A percentile compares a stretch with the other conserved stretches of the same genome.
Conservation (phyloP, 305 asterid genomes). For the Fraxinus dipetala region DNA sequence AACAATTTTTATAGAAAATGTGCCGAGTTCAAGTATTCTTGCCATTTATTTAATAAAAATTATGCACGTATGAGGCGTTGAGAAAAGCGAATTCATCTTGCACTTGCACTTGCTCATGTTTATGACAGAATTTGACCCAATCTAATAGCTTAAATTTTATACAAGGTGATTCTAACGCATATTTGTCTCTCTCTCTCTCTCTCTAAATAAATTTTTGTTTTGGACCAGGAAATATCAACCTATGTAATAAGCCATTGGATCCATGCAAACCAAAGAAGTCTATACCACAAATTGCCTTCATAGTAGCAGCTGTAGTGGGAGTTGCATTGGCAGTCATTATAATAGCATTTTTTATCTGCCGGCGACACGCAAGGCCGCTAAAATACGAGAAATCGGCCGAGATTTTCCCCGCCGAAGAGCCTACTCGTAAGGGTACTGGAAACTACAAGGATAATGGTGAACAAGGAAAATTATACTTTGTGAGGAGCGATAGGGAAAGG, state of each 20-base stretch:
- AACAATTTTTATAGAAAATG: background rate
- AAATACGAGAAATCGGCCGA: conserved; percentile 29
- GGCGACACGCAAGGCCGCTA: conserved; percentile 19
- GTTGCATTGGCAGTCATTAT: conserved; percentile 23
- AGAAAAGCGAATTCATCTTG: background rate
- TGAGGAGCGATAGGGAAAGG: conserved; percentile 33
- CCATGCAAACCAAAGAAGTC: conserved; percentile 41
- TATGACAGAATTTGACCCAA: background rate
- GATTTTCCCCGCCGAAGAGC: conserved; percentile 21
- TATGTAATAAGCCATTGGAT: conserved; percentile 51
- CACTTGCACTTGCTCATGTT: background rate
- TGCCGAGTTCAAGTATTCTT: background rate
- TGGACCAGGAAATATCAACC: conserved; percentile 38
- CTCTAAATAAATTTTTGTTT: background rate
- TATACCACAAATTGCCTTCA: conserved; percentile 23
- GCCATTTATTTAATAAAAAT: background rate
- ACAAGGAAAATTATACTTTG: conserved; percentile 35
- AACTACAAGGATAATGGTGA: conserved; percentile 15
- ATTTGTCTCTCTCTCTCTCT: background rate
- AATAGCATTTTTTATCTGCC: conserved; percentile 16
- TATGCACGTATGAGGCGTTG: background rate
- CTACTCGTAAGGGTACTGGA: background rate
- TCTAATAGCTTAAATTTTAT: background rate
- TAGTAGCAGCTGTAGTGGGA: conserved; percentile 21
- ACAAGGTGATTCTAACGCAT: background rate